Conservation (phyloP, 1,284 basidiomycete genomes). For the Mycena citricolor region DNA sequence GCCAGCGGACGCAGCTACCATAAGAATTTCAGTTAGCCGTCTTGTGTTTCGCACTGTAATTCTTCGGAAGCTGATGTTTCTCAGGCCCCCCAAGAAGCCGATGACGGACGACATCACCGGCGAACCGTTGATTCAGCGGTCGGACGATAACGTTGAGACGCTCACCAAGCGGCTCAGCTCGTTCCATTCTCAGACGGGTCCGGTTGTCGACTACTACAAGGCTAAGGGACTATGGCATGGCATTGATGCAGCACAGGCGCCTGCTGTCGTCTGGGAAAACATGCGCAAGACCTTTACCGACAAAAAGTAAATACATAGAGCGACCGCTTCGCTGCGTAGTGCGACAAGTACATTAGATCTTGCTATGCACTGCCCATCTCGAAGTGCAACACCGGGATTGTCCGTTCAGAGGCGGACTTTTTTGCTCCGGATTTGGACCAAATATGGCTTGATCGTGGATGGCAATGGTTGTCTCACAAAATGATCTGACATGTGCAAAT, state of each 20-base stretch:
- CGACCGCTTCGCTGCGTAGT: too few species aligned
- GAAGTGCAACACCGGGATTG: too few species aligned
- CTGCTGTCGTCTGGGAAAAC: slow-evolving; percentile 88
- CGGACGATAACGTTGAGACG: slow-evolving; percentile 93
- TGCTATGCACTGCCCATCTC: too few species aligned
- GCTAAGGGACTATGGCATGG: slow-evolving; percentile 85
- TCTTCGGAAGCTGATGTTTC: slow-evolving; percentile 11
- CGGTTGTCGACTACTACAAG: slow-evolving; percentile 98
- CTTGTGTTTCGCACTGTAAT: slow-evolving; percentile 1
- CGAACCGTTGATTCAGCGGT: slow-evolving; percentile 91
- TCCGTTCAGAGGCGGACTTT: too few species aligned
- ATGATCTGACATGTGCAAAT: too few species aligned
- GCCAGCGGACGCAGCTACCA: slow-evolving; percentile 91
- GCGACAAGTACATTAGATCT: too few species aligned
- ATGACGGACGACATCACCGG: slow-evolving; percentile 95
- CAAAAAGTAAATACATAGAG: slow-evolving; percentile 36
- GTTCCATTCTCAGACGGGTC: slow-evolving; percentile 92
- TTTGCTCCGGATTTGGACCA: too few species aligned
- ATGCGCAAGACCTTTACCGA: slow-evolving; percentile 63
- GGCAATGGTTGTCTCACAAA: too few species aligned
- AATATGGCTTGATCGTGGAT: too few species aligned
- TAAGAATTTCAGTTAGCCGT: slow-evolving; percentile 84
- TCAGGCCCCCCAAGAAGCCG: slow-evolving; percentile 92
- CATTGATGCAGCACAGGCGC: slow-evolving; percentile 92
- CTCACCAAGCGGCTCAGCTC: slow-evolving; percentile 85